Conservation (phyloP, 2,329 filamentous ascomycete genomes). For the Fusarium nodosum region DNA sequence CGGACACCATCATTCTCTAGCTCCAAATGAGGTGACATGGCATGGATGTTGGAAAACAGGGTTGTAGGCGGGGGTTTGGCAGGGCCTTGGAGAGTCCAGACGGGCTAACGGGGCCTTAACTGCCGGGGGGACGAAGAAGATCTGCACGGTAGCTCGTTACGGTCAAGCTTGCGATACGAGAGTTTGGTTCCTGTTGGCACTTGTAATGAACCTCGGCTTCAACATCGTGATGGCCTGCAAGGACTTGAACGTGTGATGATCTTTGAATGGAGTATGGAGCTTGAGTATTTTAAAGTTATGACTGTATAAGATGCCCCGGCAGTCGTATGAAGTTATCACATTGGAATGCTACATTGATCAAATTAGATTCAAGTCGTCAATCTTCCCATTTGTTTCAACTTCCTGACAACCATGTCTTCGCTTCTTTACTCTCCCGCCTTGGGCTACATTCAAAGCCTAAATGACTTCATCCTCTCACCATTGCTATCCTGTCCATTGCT, state of each 20-base stretch:
- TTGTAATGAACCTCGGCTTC: slow-evolving; percentile 21
- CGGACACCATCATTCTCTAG: slow-evolving; percentile 1
- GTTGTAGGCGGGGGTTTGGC: neutral
- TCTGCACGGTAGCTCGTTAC: slow-evolving; percentile 24
- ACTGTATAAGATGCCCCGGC: slow-evolving; percentile 15
- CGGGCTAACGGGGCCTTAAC: slow-evolving; percentile 3
- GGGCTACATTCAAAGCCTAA: slow-evolving; percentile 10
- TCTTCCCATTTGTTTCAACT: neutral
- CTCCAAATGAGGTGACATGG: neutral
- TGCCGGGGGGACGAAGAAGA: slow-evolving; percentile 6
- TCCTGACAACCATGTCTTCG: slow-evolving; percentile 33
- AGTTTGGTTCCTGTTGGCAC: neutral
- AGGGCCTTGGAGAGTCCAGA: neutral
- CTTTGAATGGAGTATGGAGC: neutral
- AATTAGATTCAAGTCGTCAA: too few species aligned
- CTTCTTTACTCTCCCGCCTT: slow-evolving; percentile 43
- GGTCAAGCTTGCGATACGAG: slow-evolving; percentile 33
- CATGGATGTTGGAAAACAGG: slow-evolving; percentile 5
- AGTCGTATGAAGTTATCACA: neutral
- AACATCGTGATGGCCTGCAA: slow-evolving; percentile 8
- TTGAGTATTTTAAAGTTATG: too few species aligned
- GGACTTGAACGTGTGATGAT: neutral
- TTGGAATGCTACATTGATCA: neutral
- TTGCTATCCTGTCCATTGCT: slow-evolving; percentile 39
- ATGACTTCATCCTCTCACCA: slow-evolving; percentile 35